phyloP scores from a whole-genome alignment of 176 grass and related monocot genomes.

The Triticum turgidum region DNA sequence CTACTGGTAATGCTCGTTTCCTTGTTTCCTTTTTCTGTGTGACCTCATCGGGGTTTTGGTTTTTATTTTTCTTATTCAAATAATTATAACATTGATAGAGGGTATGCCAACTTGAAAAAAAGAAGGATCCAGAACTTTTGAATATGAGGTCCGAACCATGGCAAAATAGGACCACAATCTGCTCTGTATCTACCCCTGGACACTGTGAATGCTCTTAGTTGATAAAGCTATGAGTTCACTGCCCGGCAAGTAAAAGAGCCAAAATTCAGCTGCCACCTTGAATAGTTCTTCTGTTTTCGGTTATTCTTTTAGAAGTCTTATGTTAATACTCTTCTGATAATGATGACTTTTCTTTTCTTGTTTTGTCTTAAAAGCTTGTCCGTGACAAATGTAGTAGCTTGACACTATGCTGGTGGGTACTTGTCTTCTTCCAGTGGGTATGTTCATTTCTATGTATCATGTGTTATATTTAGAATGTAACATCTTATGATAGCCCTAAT shows the following conservation, averaged over 20 bases:
- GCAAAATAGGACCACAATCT: not conserved
- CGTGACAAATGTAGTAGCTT: slow-evolving; percentile 58
- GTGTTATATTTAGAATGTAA: not conserved
- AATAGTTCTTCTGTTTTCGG: not conserved
- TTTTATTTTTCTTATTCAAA: not conserved
- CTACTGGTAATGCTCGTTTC: slow-evolving; percentile 60
- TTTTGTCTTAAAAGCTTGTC: slow-evolving; percentile 45
- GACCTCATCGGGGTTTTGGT: not conserved
- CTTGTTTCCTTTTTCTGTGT: not conserved
- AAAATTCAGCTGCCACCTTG: not conserved
- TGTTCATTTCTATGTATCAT: slow-evolving; percentile 2
- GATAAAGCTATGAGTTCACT: not conserved
- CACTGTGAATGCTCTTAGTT: slow-evolving; percentile 5
- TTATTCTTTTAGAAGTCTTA: not conserved
- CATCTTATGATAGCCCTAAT: slow-evolving; percentile 6
- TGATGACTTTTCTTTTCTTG: slow-evolving; percentile 10
- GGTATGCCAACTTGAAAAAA: not conserved
- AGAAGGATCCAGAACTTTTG: not conserved
- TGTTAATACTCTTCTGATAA: not conserved
- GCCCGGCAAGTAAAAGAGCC: not conserved
- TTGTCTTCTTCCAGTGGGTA: slow-evolving; percentile 98
- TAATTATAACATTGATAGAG: not conserved
- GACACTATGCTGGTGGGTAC: slow-evolving; percentile 81
- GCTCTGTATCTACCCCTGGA: not conserved
- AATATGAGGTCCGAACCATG: not conserved